Base-by-base conservation (phyloP, 192 early-diverging fungal genomes). In the Linnemannia hyalina region DNA sequence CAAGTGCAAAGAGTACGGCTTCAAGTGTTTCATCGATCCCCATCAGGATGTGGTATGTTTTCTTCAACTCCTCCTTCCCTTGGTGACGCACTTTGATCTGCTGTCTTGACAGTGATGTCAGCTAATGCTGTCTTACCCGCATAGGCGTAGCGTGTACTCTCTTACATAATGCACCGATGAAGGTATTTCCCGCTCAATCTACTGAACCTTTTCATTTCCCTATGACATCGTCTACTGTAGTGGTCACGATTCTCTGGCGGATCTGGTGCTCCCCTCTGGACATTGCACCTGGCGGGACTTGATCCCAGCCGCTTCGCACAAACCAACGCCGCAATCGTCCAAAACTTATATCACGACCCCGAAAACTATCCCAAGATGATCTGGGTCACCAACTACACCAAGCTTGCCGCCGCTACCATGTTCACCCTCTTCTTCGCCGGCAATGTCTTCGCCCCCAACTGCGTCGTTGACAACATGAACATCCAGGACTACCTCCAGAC, bases 161-260 rank as follows among this genome's bases (percentile, higher is more conserved):
- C 32, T 73, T 16, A 1, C 0, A 35, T 9, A 60, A 13, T 65
- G 60, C 60, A 35, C 26, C 69, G 42, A 41, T n/a, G 20, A 70
- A 41, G 22, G 23, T 6, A 70, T n/a, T 42, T 41, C 18, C 36
- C 69, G 38, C 18, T 70, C 49, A 29, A 29, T 1, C 71, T 41
- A 3, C 40, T 22, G 38, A 52, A 52, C 16, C 18, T 18, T 52
- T 13, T 15, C 47, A 15, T 20, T 18, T 29, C 11, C 60, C 13
- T 29, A 60, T 60, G 57, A 60, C n/a, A 60, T 60, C 57, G 57
- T 38, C 49, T 18, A 18, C 16, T 40, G 29, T 80, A 92, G 90
- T 93, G 92, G 92, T 92, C 92, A 41, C 81, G 92, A 36, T 90
- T 90, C 41, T 88, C 87, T 41, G 92, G 92, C 5, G 92, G 92